phyloP scores from a whole-genome alignment of 2,329 filamentous ascomycete genomes.

The Myriosclerotinia curreyana region DNA sequence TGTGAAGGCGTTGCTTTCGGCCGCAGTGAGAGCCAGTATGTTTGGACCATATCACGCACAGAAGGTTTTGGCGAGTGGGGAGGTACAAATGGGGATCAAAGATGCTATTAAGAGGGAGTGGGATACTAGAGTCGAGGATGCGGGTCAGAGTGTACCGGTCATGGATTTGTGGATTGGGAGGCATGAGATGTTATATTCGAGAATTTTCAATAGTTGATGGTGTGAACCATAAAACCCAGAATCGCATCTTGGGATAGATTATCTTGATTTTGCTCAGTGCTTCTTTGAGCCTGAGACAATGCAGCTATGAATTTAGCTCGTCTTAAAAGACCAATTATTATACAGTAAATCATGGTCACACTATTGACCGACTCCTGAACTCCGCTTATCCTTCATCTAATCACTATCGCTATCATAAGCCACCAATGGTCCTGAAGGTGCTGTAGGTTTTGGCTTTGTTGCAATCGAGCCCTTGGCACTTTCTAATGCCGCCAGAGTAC shows the following conservation, averaged over 20 bases:
- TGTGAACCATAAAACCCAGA: neutral
- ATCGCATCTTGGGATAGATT: neutral
- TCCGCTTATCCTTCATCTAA: conserved; percentile 27
- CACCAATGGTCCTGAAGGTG: conserved; percentile 70
- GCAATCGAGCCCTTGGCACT: conserved; percentile 52
- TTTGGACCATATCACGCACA: conserved; percentile 81
- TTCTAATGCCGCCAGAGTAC: conserved; percentile 76
- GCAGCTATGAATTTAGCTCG: neutral
- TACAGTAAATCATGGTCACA: conserved; percentile 6
- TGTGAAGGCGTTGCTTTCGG: conserved; percentile 71
- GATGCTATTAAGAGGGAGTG: conserved; percentile 59
- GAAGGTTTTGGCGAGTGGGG: conserved; percentile 60
- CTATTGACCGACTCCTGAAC: conserved; percentile 23
- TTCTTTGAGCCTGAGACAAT: neutral
- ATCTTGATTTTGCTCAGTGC: neutral
- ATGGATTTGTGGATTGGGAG: conserved; percentile 82
- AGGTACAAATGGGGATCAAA: conserved; percentile 56
- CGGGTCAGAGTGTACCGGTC: conserved; percentile 70
- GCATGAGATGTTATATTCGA: conserved; percentile 78
- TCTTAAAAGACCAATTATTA: conserved; percentile 5
- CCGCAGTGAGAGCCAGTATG: conserved; percentile 72
- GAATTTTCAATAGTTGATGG: conserved; percentile 76
- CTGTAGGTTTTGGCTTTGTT: conserved; percentile 50
- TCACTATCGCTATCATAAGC: conserved; percentile 90
- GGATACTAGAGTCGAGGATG: conserved; percentile 58